Evolutionary conservation across 169 alveolate species (phyloP).

Genomic region (Eimeria brunetti): DNA sequence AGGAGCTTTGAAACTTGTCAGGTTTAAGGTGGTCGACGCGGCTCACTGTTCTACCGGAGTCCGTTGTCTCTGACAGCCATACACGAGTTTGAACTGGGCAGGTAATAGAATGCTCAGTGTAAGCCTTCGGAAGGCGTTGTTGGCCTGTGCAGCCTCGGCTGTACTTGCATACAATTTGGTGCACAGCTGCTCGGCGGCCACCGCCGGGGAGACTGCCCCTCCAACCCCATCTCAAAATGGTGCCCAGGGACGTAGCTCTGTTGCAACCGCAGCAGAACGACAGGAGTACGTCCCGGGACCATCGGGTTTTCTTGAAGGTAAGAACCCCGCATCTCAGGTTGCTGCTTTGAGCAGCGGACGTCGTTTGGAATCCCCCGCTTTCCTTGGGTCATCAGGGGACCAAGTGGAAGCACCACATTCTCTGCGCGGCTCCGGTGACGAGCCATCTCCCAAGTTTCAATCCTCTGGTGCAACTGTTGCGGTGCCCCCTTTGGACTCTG

Average conservation of each 20-base stretch:
- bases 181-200: slow-evolving; percentile 3
- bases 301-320: slow-evolving; percentile 12
- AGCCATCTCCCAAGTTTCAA: background rate
- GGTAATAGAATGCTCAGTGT: slow-evolving; percentile 26
- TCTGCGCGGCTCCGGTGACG: background rate
- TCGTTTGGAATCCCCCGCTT: background rate
- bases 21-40: slow-evolving; percentile 27
- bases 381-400: background rate
- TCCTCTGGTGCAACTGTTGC: background rate
- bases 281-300: slow-evolving; percentile 9
- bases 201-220: slow-evolving; percentile 5
- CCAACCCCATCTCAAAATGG: background rate
- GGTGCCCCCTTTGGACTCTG: background rate
- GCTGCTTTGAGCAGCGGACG: slow-evolving; percentile 2
- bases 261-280: background rate
- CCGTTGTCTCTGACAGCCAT: slow-evolving; percentile 20
- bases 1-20: slow-evolving; percentile 27
- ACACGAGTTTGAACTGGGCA: slow-evolving; percentile 38
- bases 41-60: slow-evolving; percentile 1
- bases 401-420: background rate
- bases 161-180: slow-evolving; percentile 9
- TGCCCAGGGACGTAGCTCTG: background rate
- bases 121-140: slow-evolving; percentile 41
- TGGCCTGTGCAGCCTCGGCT: slow-evolving; percentile 48
- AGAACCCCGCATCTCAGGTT: slow-evolving; percentile 44